These are phyloP conservation scores for Conidiobolus incongruus DNA, from an alignment of 371 early-diverging fungal species.

Conservation along the genomic window DNA sequence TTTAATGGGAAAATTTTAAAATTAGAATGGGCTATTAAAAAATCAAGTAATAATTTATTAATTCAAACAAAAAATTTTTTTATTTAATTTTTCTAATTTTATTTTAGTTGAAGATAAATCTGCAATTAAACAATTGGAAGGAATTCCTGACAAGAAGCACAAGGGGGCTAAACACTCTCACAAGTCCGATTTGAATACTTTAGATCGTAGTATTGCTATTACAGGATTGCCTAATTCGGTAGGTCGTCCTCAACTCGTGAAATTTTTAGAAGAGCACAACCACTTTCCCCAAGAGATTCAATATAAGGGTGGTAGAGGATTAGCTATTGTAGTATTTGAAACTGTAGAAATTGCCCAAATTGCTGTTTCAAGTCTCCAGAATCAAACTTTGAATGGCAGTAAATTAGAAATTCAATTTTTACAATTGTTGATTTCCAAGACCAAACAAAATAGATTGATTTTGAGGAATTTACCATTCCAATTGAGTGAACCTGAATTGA, in stretches of 20 bases:
- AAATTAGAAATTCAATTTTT: slow-evolving; percentile 5
- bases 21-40: slow-evolving; percentile 54
- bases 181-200: slow-evolving; percentile 6
- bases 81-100: too few species aligned
- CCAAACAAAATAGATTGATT: slow-evolving; percentile 49
- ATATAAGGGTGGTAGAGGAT: not conserved
- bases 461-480: slow-evolving; percentile 80
- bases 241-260: not conserved
- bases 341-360: slow-evolving; percentile 3
- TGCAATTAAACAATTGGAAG: not conserved
- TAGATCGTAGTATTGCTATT: not conserved
- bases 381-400: not conserved
- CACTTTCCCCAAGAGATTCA: not conserved
- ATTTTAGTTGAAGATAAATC: not conserved
- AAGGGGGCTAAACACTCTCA: not conserved
- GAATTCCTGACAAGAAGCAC: not conserved
- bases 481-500: slow-evolving; percentile 26
- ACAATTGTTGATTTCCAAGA: too few species aligned
- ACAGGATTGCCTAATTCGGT: not conserved
- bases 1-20: slow-evolving; percentile 40
- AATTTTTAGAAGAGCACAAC: not conserved
- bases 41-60: slow-evolving; percentile 15
- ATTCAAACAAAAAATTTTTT: too few species aligned
- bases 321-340: slow-evolving; percentile 1
- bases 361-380: not conserved